A percentile compares a stretch with the other conserved stretches of the same genome.
These are phyloP conservation scores for Chaetomium strumarium DNA, from an alignment of 2,329 filamentous ascomycete genomes.

Conservation along the genomic window DNA sequence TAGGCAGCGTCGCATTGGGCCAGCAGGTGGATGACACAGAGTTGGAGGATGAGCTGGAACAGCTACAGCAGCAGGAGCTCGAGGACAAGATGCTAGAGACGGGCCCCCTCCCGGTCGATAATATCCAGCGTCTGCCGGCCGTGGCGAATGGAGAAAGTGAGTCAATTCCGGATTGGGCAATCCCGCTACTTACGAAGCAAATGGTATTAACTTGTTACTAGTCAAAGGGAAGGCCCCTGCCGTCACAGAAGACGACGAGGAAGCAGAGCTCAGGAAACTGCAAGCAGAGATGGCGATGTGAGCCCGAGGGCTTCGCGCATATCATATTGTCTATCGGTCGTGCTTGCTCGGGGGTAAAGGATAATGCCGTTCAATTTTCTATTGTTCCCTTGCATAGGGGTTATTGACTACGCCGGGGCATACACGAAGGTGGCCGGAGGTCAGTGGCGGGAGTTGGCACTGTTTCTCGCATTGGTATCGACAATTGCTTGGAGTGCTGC, in stretches of 20 bases:
- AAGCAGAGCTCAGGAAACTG: conserved; percentile 86
- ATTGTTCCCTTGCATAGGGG: background rate
- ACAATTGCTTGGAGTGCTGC: background rate
- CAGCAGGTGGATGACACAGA: conserved; percentile 78
- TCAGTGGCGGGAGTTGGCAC: background rate
- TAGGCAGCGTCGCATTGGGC: conserved; percentile 63
- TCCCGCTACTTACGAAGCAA: background rate
- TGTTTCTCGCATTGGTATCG: background rate
- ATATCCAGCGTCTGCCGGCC: conserved; percentile 66
- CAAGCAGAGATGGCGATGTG: conserved; percentile 97
- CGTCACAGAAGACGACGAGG: conserved; percentile 83
- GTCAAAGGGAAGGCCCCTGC: conserved; percentile 47
- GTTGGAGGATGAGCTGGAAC: conserved; percentile 77
- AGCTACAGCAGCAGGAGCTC: conserved; percentile 83
- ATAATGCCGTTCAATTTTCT: background rate
- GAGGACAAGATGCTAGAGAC: conserved; percentile 92
- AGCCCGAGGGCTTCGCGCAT: conserved; percentile 21
- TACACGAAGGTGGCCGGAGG: background rate
- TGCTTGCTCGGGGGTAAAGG: background rate
- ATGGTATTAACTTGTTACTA: conserved; percentile 27
- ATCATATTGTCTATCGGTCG: background rate
- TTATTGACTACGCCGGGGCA: background rate
- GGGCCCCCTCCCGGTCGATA: conserved; percentile 75
- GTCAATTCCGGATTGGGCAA: conserved; percentile 31
- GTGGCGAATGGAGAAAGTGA: conserved; percentile 70